phyloP scores from a whole-genome alignment of 169 alveolate genomes.

The Plasmodium relictum region DNA sequence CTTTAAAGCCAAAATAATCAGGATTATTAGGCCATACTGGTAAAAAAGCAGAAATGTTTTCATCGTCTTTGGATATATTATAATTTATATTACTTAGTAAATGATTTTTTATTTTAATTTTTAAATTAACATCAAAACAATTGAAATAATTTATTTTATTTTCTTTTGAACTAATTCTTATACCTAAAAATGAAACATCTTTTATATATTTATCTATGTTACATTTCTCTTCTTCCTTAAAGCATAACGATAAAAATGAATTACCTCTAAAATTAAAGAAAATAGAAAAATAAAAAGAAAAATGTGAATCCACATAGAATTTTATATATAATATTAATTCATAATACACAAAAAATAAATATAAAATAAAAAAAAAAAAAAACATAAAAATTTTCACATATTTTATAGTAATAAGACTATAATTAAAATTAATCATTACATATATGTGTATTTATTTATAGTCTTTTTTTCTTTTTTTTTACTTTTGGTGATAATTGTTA shows the following conservation, averaged over 20 bases:
- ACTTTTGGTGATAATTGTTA: conserved; percentile 18
- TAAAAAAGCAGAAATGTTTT: conserved; percentile 52
- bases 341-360: background rate
- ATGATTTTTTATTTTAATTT: conserved; percentile 12
- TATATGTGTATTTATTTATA: background rate
- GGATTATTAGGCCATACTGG: conserved; percentile 71
- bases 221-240: conserved; percentile 69
- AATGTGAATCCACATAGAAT: background rate
- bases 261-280: conserved; percentile 26
- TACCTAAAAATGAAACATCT: conserved; percentile 46
- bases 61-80: conserved; percentile 43
- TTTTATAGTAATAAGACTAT: background rate
- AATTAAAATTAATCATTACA: background rate
- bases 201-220: conserved; percentile 24
- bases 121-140: conserved; percentile 61
- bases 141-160: conserved; percentile 61
- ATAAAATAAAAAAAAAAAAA: background rate
- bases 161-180: conserved; percentile 62
- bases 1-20: conserved; percentile 61
- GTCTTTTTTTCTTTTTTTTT: conserved; percentile 10
- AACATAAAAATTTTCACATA: background rate
- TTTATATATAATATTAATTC: background rate
- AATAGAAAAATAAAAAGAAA: background rate
- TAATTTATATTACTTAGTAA: conserved; percentile 29
- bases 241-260: conserved; percentile 25